These are phyloP conservation scores for Bullera alba DNA, from an alignment of 768 basidiomycete species.

Conservation along the genomic window DNA sequence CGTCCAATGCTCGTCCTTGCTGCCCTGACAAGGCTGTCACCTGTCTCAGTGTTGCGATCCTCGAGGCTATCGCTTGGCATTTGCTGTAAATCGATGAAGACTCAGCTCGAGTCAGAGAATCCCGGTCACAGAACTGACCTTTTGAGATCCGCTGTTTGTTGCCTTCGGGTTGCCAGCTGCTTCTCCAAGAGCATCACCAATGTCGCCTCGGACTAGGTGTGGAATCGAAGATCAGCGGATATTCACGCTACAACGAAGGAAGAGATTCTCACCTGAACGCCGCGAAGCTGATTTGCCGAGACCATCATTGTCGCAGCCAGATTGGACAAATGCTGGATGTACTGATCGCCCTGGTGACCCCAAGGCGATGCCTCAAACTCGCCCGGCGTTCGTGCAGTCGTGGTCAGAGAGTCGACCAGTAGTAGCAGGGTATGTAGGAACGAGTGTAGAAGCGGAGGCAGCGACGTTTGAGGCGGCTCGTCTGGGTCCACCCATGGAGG, in stretches of 20 bases:
- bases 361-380: constrained; percentile 30
- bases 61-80: constrained; percentile 1
- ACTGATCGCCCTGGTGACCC: constrained; percentile 40
- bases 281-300: constrained; percentile 24
- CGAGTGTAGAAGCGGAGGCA: constrained; percentile 32
- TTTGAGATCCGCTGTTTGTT: constrained; percentile 14
- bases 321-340: constrained; percentile 38
- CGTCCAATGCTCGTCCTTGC: neutral
- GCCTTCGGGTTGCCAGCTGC: constrained; percentile 18
- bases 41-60: neutral
- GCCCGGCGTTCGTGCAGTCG: constrained; percentile 29
- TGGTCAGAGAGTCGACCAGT: constrained; percentile 25
- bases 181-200: constrained; percentile 35
- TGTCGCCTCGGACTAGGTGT: constrained; percentile 24
- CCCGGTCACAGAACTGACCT: neutral
- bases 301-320: constrained; percentile 38
- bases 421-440: constrained; percentile 34
- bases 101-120: neutral
- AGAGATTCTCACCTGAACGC: constrained; percentile 17
- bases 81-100: constrained; percentile 2
- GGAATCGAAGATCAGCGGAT: neutral
- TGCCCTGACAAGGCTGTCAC: neutral
- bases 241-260: neutral
- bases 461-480: constrained; percentile 20
- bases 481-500: constrained; percentile 15